A percentile compares a stretch with the other conserved stretches of the same genome.
Conservation (phyloP, 1,284 basidiomycete species). For the Pyrrhoderma noxium region DNA sequence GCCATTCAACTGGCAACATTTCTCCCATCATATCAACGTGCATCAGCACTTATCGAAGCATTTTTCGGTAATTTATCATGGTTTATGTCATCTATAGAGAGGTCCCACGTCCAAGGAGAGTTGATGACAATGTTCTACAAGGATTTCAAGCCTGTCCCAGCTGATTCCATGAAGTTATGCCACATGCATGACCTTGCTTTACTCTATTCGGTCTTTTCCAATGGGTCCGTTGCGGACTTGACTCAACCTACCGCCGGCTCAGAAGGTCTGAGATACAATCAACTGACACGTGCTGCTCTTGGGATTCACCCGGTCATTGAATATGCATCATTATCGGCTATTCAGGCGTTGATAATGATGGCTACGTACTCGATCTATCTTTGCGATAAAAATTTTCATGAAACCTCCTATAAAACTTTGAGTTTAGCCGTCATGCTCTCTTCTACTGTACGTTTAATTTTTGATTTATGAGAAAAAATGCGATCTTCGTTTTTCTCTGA, state of each 20-base stretch:
- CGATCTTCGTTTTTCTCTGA: not conserved
- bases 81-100: constrained; percentile 15
- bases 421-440: not conserved
- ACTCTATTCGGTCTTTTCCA: constrained; percentile 17
- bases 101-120: constrained; percentile 7
- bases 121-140: constrained; percentile 11
- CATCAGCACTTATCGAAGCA: constrained; percentile 20
- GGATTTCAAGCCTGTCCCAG: not conserved
- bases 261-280: constrained; percentile 16
- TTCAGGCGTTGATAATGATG: constrained; percentile 15
- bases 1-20: constrained; percentile 7
- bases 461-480: no score
- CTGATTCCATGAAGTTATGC: not conserved
- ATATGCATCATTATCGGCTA: constrained; percentile 14
- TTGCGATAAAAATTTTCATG: not conserved
- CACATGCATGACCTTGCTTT: constrained; percentile 19
- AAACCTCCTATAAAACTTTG: constrained; percentile 8
- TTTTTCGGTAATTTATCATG: constrained; percentile 19
- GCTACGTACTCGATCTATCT: constrained; percentile 3
- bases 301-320: constrained; percentile 17
- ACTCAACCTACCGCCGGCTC: constrained; percentile 14
- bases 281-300: constrained; percentile 18
- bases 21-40: constrained; percentile 16
- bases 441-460: constrained; percentile 17
- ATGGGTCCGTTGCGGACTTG: constrained; percentile 16